phyloP scores from a whole-genome alignment of 202 grass and related monocot species.

The Dendrocalamus latiflorus region DNA sequence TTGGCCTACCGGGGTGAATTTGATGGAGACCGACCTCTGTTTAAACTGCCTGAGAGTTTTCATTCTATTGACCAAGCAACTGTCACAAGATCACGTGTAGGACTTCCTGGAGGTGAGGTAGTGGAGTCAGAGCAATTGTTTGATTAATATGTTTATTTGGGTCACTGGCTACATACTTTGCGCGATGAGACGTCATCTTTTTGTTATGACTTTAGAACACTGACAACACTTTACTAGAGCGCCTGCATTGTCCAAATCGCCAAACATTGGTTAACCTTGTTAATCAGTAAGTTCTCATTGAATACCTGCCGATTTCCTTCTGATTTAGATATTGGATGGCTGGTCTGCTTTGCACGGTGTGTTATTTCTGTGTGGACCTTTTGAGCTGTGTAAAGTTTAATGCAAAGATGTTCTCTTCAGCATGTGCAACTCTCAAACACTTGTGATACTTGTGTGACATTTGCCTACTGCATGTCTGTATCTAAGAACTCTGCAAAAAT shows the following conservation, averaged over 20 bases:
- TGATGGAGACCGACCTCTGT: constrained; percentile 1
- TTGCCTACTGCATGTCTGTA: no score
- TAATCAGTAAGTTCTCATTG: neutral
- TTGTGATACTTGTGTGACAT: no score
- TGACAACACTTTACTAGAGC: neutral
- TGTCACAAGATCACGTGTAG: neutral
- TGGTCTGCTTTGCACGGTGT: no score
- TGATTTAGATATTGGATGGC: neutral
- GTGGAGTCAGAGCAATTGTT: neutral
- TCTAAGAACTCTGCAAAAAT: no score
- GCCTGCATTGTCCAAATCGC: neutral
- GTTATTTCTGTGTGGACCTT: neutral
- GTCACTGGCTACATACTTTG: no score
- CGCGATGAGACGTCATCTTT: neutral
- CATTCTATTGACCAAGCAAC: neutral
- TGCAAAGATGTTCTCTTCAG: no score
- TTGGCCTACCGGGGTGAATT: constrained; percentile 10
- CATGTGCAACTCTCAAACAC: no score
- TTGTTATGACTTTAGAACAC: neutral
- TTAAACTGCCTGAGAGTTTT: constrained; percentile 34
- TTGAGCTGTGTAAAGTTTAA: no score
- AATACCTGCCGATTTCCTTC: no score
- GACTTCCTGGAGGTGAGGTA: neutral
- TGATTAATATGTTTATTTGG: neutral
- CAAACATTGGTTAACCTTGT: neutral